A percentile compares a stretch with the other conserved stretches of the same genome.
Evolutionary conservation across 148 eudicot genomes (phyloP).

Genomic region (Diospyros kaki): DNA sequence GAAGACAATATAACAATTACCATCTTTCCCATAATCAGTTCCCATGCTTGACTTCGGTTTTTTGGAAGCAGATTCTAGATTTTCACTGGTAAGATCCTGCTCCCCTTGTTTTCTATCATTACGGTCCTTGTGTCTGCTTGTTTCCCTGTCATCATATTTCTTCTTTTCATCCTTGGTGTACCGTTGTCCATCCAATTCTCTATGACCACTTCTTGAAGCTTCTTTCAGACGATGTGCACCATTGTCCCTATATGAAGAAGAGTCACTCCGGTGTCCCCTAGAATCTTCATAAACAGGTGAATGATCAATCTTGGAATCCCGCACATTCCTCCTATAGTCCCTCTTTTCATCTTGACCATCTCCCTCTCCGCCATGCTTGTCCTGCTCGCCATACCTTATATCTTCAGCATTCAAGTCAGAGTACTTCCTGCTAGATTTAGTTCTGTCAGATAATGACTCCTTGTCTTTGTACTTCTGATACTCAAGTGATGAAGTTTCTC

Average conservation of each 20-base stretch:
- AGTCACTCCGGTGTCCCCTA: slow-evolving; percentile 30
- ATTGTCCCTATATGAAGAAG: slow-evolving; percentile 35
- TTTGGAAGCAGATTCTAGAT: slow-evolving; percentile 41
- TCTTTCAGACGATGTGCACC: slow-evolving; percentile 28
- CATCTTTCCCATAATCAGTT: slow-evolving; percentile 32
- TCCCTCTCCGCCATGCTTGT: slow-evolving; percentile 41
- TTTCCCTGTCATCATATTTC: slow-evolving; percentile 32
- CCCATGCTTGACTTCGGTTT: slow-evolving; percentile 47
- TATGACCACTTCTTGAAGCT: slow-evolving; percentile 29
- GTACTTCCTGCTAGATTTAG: slow-evolving; percentile 40
- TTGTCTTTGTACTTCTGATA: slow-evolving; percentile 29
- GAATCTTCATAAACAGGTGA: slow-evolving; percentile 41
- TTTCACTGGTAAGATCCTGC: slow-evolving; percentile 26
- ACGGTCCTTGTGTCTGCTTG: slow-evolving; percentile 28
- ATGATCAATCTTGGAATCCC: slow-evolving; percentile 42
- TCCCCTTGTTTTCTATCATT: slow-evolving; percentile 25
- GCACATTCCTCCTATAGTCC: slow-evolving; percentile 41
- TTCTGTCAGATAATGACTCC: slow-evolving; percentile 27
- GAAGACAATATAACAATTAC: slow-evolving; percentile 14
- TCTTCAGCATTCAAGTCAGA: slow-evolving; percentile 18
- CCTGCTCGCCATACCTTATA: slow-evolving; percentile 38
- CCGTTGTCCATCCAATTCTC: slow-evolving; percentile 35
- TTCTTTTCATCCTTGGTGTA: slow-evolving; percentile 35
- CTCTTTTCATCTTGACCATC: slow-evolving; percentile 53
- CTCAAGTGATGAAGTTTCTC: slow-evolving; percentile 13